These are phyloP conservation scores for Rubus idaeus DNA, from an alignment of 306 rosid genomes.

Conservation along the genomic window DNA sequence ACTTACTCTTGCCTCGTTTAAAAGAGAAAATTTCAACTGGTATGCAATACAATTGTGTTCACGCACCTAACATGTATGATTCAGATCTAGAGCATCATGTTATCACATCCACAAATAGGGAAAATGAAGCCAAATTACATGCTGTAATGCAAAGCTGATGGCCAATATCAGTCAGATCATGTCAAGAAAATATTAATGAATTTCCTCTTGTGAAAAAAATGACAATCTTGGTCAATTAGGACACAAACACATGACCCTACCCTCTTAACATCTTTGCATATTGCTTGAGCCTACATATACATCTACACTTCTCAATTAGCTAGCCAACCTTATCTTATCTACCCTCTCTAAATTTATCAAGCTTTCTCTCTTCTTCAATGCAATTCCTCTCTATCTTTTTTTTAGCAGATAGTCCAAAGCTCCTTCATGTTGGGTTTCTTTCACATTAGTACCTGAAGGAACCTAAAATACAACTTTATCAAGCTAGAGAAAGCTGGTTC, in stretches of 20 bases:
- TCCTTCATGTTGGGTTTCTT: constrained; percentile 31
- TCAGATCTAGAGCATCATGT: constrained; percentile 6
- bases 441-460: constrained; percentile 16
- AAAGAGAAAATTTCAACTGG: neutral
- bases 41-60: constrained; percentile 16
- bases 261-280: constrained; percentile 36
- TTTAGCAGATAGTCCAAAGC: neutral
- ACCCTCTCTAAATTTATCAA: constrained; percentile 29
- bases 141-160: neutral
- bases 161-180: neutral
- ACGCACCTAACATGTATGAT: neutral
- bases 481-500: neutral
- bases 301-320: constrained; percentile 29
- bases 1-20: neutral
- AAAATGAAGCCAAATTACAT: neutral
- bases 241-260: constrained; percentile 55
- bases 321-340: constrained; percentile 21
- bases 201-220: constrained; percentile 3
- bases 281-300: constrained; percentile 51
- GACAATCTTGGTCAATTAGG: constrained; percentile 37
- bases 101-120: constrained; percentile 15
- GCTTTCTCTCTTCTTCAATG: constrained; percentile 11
- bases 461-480: neutral
- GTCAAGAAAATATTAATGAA: neutral
- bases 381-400: neutral